phyloP scores from a whole-genome alignment of 73 alveolate genomes.

The Symbiodinium natans region DNA sequence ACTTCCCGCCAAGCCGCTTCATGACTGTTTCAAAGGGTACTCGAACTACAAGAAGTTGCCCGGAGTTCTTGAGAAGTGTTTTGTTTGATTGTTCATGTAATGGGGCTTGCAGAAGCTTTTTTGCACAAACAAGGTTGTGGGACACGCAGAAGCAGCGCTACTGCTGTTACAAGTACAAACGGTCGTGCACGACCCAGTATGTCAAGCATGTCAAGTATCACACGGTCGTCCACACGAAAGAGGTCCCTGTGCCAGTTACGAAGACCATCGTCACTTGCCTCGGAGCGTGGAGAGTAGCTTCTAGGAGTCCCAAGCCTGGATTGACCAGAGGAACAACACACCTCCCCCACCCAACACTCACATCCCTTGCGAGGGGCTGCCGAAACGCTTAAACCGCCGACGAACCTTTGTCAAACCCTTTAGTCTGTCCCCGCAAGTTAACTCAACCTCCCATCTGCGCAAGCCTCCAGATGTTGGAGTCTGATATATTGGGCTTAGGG shows the following conservation, averaged over 20 bases:
- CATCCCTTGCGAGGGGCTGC: neutral
- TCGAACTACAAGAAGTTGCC: conserved; percentile 3
- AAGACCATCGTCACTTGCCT: neutral
- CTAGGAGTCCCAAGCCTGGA: too few relatives aligned
- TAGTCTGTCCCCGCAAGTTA: too few relatives aligned
- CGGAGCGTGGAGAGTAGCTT: too few relatives aligned
- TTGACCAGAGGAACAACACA: too few relatives aligned
- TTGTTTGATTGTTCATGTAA: too few relatives aligned
- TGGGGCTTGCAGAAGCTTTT: too few relatives aligned
- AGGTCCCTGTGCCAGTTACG: neutral
- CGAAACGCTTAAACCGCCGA: neutral
- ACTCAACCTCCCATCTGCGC: too few relatives aligned
- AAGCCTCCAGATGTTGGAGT: too few relatives aligned
- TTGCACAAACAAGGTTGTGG: conserved; percentile 5
- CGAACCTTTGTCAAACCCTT: too few relatives aligned
- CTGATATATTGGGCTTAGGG: too few relatives aligned
- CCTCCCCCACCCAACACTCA: too few relatives aligned
- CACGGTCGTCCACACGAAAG: conserved; percentile 62
- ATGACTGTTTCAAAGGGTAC: conserved; percentile 45
- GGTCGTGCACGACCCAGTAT: conserved; percentile 20
- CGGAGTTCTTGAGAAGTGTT: neutral
- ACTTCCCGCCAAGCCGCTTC: conserved; percentile 31
- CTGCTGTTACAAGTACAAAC: conserved; percentile 65
- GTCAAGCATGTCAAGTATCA: conserved; percentile 52
- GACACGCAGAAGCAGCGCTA: conserved; percentile 45